Evolutionary conservation across 495 filamentous ascomycete species (phyloP), one percentile per base, ranked within the genome.

Genomic region (Penicillium silybi): DNA sequence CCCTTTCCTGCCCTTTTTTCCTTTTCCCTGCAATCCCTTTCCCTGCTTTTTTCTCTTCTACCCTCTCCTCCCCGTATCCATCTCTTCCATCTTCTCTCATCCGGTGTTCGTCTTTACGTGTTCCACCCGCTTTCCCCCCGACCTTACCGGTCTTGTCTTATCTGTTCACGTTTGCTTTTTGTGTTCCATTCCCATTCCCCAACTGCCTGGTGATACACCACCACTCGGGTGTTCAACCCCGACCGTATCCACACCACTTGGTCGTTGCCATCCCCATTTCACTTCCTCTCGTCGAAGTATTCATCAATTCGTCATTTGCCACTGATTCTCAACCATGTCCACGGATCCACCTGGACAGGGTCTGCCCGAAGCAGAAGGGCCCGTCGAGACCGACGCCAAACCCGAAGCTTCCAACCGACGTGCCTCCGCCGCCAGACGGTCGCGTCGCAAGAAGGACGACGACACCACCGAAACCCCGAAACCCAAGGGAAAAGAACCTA

Each of bases 361-460:
- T 15, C 10, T 57, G 13, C 44, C 57, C 1, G 57, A 58, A 39
- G 52, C 56, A 18, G 62, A 63, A 26, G 22, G 60, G 46, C 26
- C 50, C 47, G 20, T 39, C 54, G 29, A 32, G 10, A 13, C 29
- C 29, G 29, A 32, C n/a, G 34, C 48, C 39, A 52, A 58, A 3
- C 38, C 46, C 51, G 56, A 58, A 43, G 58, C 46, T 40, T 48
- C 59, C 44, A 46, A 42, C 56, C 62, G 65, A 54, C 65, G 67
- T 57, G 65, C 59, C 29, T 70, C 67, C 20, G 59, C 48, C 37
- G 43, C 57, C 45, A 65, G 71, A 55, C 72, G 72, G 66, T 73
- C 72, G 71, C 72, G 72, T 70, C 71, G 72, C 40, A 76, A 74
- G 65, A 74, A 73, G 66, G 70, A 72, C 44, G 70, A 73, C 48